These are phyloP conservation scores for Candida tropicalis DNA, from an alignment of 1,139 yeast genomes.

Conservation along the genomic window DNA sequence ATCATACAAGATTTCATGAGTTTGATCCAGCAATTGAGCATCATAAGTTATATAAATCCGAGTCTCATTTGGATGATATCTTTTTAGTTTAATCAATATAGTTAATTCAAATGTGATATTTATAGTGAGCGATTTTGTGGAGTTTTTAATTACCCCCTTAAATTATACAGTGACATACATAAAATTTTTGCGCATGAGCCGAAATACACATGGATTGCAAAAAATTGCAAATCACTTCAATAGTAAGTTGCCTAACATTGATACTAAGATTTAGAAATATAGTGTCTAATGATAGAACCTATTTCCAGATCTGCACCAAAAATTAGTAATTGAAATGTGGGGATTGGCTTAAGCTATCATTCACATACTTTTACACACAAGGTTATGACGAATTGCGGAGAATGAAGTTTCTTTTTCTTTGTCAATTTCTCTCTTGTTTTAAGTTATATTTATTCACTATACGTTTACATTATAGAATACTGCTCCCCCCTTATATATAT, in stretches of 20 bases:
- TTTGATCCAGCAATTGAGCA: conserved; percentile 13
- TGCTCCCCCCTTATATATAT: neutral
- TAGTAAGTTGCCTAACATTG: too few relatives aligned
- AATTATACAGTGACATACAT: too few relatives aligned
- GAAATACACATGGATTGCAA: too few relatives aligned
- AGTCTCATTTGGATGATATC: neutral
- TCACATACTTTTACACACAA: neutral
- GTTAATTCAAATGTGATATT: too few relatives aligned
- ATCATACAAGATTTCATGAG: conserved; percentile 7
- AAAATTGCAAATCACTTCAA: too few relatives aligned
- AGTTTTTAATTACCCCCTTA: too few relatives aligned
- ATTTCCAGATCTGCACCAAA: neutral
- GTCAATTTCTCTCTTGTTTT: neutral
- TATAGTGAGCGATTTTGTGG: too few relatives aligned
- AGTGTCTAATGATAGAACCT: too few relatives aligned
- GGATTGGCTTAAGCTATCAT: neutral
- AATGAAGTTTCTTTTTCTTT: neutral
- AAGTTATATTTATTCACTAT: neutral
- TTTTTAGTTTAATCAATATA: too few relatives aligned
- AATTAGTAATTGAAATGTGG: conserved; percentile 2
- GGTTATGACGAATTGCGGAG: neutral
- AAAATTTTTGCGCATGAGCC: too few relatives aligned
- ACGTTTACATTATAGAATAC: neutral
- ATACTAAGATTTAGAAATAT: too few relatives aligned
- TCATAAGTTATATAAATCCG: neutral